phyloP scores from a whole-genome alignment of 768 basidiomycete species.

The Boletus subparvulus region DNA sequence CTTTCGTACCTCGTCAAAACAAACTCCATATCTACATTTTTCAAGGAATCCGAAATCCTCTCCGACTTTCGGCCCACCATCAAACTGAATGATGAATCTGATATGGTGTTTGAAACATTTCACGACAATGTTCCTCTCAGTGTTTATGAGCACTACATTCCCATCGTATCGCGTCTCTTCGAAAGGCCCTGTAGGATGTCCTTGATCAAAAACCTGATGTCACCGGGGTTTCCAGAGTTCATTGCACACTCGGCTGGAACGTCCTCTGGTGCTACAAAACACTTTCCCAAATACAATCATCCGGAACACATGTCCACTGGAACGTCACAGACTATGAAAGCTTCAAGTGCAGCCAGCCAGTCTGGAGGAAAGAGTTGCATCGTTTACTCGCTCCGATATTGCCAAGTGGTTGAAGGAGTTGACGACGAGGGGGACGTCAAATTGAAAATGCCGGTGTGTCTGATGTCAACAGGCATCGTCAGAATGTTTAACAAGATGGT shows the following conservation, averaged over 20 bases:
- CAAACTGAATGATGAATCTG: background rate
- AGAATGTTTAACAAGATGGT: slow-evolving; percentile 24
- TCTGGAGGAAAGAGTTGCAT: slow-evolving; percentile 19
- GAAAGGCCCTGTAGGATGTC: slow-evolving; percentile 20
- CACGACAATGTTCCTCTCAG: slow-evolving; percentile 20
- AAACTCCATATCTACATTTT: slow-evolving; percentile 20
- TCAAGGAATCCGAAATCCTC: slow-evolving; percentile 14
- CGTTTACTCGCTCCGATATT: slow-evolving; percentile 21
- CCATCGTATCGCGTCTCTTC: slow-evolving; percentile 21
- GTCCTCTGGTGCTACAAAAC: slow-evolving; percentile 14
- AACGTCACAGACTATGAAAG: slow-evolving; percentile 12
- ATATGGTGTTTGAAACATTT: slow-evolving; percentile 6
- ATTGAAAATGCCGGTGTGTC: slow-evolving; percentile 13
- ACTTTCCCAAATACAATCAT: slow-evolving; percentile 24
- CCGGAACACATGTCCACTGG: slow-evolving; percentile 21
- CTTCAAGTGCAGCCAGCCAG: slow-evolving; percentile 7
- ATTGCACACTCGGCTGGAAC: slow-evolving; percentile 23
- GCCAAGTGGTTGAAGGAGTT: slow-evolving; percentile 10
- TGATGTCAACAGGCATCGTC: slow-evolving; percentile 24
- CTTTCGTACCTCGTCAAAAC: slow-evolving; percentile 24
- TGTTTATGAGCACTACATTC: slow-evolving; percentile 17
- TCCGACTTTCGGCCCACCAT: slow-evolving; percentile 13
- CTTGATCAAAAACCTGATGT: slow-evolving; percentile 24
- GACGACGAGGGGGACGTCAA: slow-evolving; percentile 11
- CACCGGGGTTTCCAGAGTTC: slow-evolving; percentile 22